phyloP scores from a whole-genome alignment of 768 basidiomycete genomes.

The Mycena haematopus region DNA sequence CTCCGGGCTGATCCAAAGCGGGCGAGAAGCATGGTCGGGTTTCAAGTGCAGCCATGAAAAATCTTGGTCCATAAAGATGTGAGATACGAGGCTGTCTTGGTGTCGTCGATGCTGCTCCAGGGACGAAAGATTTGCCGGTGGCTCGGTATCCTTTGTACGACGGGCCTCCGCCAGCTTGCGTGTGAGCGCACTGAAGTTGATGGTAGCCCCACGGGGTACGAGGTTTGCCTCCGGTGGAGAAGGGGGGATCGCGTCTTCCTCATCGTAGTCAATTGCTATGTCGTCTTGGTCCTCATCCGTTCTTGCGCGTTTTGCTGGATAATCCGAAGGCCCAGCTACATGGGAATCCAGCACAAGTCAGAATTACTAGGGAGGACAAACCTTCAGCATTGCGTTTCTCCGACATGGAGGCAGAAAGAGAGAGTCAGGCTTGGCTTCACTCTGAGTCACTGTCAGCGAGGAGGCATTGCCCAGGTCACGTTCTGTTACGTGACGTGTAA shows the following conservation, averaged over 20 bases:
- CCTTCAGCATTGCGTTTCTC: conserved; percentile 50
- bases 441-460: background rate
- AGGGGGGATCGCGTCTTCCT: conserved; percentile 62
- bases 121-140: conserved; percentile 54
- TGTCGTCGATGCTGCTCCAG: conserved; percentile 72
- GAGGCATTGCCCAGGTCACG: background rate
- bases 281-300: conserved; percentile 59
- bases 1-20: conserved; percentile 95
- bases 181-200: conserved; percentile 85
- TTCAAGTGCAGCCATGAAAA: conserved; percentile 89
- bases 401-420: conserved; percentile 35
- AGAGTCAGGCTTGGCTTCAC: background rate
- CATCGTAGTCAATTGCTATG: conserved; percentile 57
- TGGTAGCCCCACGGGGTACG: conserved; percentile 77
- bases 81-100: conserved; percentile 78
- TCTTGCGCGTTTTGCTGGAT: conserved; percentile 51
- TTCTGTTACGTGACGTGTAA: background rate
- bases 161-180: conserved; percentile 76
- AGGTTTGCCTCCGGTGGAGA: conserved; percentile 60
- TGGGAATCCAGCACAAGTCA: conserved; percentile 55
- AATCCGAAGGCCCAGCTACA: conserved; percentile 39
- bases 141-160: conserved; percentile 50
- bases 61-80: conserved; percentile 86
- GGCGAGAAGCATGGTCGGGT: conserved; percentile 88
- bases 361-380: conserved; percentile 25